These are phyloP conservation scores for Westerdykella aurantiaca DNA, from an alignment of 2,329 filamentous ascomycete genomes.

Conservation along the genomic window DNA sequence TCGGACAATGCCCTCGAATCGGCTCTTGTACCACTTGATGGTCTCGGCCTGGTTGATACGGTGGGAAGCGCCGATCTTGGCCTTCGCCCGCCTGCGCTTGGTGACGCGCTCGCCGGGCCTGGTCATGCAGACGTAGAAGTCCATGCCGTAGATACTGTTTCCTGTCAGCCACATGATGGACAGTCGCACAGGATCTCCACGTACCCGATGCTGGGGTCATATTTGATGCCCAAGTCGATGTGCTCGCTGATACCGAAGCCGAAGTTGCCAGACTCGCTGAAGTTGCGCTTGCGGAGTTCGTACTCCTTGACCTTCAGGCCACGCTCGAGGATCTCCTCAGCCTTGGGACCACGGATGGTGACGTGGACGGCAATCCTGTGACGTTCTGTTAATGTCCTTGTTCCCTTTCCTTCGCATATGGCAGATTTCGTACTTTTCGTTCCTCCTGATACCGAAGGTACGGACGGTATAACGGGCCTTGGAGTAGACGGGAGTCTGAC, in stretches of 20 bases:
- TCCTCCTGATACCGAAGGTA: slow-evolving; percentile 99
- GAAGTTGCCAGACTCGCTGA: slow-evolving; percentile 93
- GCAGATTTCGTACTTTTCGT: slow-evolving; percentile 55
- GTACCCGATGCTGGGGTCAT: slow-evolving; percentile 39
- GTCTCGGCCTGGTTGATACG: slow-evolving; percentile 92
- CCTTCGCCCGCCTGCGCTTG: slow-evolving; percentile 86
- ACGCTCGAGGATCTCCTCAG: slow-evolving; percentile 99
- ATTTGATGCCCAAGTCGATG: slow-evolving; percentile 99
- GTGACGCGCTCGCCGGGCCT: slow-evolving; percentile 96
- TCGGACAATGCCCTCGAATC: slow-evolving; percentile 98
- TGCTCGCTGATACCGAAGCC: slow-evolving; percentile 99
- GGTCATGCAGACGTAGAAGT: slow-evolving; percentile 99
- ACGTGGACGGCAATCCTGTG: slow-evolving; percentile 98
- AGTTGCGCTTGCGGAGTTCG: slow-evolving; percentile 98
- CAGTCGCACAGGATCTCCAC: slow-evolving; percentile 7
- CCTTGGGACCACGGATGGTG: slow-evolving; percentile 97
- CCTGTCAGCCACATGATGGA: slow-evolving; percentile 15
- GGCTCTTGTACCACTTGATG: slow-evolving; percentile 94
- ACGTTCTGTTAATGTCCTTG: slow-evolving; percentile 5
- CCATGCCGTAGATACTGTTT: slow-evolving; percentile 62
- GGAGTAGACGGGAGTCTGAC: slow-evolving; percentile 99
- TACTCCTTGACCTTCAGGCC: slow-evolving; percentile 99
- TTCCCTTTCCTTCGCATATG: background rate
- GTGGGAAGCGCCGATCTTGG: slow-evolving; percentile 80
- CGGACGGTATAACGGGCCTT: slow-evolving; percentile 99